These are phyloP conservation scores for Typha latifolia DNA, from an alignment of 176 grass and related monocot genomes.

Conservation along the genomic window DNA sequence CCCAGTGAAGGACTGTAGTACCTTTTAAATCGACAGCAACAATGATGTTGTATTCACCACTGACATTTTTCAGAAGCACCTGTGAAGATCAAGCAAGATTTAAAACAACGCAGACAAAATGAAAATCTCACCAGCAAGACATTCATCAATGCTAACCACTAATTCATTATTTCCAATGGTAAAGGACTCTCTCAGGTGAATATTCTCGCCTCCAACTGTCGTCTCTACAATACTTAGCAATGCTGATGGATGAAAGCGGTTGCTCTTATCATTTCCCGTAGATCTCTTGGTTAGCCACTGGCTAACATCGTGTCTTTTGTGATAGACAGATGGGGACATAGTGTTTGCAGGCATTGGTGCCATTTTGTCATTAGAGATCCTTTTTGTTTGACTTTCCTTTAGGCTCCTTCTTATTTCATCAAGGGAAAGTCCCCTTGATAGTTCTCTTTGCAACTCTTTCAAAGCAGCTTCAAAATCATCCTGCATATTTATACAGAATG, in stretches of 20 bases:
- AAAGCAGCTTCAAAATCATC: conserved; percentile 10
- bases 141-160: neutral
- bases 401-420: conserved; percentile 11
- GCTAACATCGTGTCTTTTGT: neutral
- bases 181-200: conserved; percentile 3
- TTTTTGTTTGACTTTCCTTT: neutral
- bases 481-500: conserved; percentile 1
- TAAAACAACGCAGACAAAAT: neutral
- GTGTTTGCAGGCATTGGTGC: neutral
- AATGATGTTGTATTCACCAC: conserved; percentile 6
- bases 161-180: conserved; percentile 15
- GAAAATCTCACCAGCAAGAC: neutral
- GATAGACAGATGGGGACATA: neutral
- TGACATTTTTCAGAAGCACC: conserved; percentile 4
- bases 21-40: conserved; percentile 15
- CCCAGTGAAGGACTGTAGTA: conserved; percentile 13
- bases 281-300: conserved; percentile 6
- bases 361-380: neutral
- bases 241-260: neutral
- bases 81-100: neutral
- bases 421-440: conserved; percentile 7
- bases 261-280: neutral
- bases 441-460: conserved; percentile 1
- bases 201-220: conserved; percentile 3
- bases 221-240: conserved; percentile 2